A percentile compares a stretch with the other conserved stretches of the same genome.
Conservation (phyloP, 2,329 filamentous ascomycete genomes). For the Chaetoscypha palmicola region DNA sequence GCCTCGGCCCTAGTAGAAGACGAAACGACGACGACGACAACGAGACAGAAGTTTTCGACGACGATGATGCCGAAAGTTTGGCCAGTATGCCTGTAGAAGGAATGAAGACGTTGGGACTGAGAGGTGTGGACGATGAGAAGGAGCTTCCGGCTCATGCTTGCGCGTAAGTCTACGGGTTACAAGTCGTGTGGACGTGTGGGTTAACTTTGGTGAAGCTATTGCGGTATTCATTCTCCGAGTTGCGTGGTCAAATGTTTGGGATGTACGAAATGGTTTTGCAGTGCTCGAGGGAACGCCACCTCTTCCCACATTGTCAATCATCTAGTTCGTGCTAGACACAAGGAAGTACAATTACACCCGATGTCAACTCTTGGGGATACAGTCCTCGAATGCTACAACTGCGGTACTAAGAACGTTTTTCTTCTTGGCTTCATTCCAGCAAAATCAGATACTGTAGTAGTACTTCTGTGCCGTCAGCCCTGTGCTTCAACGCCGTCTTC, state of each 20-base stretch:
- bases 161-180: constrained; percentile 84
- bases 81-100: constrained; percentile 77
- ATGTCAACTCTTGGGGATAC: constrained; percentile 91
- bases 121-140: constrained; percentile 71
- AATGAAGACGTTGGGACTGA: constrained; percentile 55
- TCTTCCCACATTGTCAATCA: constrained; percentile 99
- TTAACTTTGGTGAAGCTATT: constrained; percentile 59
- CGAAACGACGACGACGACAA: constrained; percentile 86
- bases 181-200: too few species aligned
- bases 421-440: constrained; percentile 95
- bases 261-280: constrained; percentile 99
- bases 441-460: constrained; percentile 96
- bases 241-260: constrained; percentile 93
- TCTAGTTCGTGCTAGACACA: constrained; percentile 91
- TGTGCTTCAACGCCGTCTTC: constrained; percentile 91
- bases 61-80: constrained; percentile 68
- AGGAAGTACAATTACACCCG: constrained; percentile 96
- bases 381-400: constrained; percentile 97
- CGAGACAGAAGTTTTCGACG: constrained; percentile 73
- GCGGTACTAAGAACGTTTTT: constrained; percentile 98
- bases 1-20: constrained; percentile 44
- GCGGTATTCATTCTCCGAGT: constrained; percentile 91
- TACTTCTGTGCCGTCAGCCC: constrained; percentile 90
- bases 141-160: constrained; percentile 92
- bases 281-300: constrained; percentile 89